A percentile compares a stretch with the other conserved stretches of the same genome.
Conservation (phyloP, 2,329 filamentous ascomycete genomes). For the Colletotrichum salicis region DNA sequence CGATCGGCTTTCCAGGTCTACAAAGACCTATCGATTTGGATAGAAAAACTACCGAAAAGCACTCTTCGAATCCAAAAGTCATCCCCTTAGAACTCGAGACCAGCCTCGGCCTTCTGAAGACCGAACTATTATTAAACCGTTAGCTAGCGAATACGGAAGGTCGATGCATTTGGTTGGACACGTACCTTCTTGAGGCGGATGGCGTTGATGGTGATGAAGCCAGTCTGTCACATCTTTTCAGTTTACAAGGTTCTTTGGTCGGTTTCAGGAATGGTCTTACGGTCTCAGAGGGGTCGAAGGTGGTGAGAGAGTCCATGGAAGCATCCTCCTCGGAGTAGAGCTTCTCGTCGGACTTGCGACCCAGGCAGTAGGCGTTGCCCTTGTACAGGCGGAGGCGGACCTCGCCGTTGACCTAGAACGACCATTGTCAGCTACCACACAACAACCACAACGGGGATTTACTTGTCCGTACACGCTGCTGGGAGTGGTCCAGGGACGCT, state of each 20-base stretch:
- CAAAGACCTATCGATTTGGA: neutral
- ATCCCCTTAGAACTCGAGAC: slow-evolving; percentile 35
- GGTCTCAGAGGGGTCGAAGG: slow-evolving; percentile 54
- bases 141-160: neutral
- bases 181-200: slow-evolving; percentile 68
- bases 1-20: neutral
- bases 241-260: neutral
- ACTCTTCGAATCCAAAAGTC: neutral
- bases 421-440: neutral
- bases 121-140: slow-evolving; percentile 50
- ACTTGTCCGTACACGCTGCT: slow-evolving; percentile 7
- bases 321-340: slow-evolving; percentile 62
- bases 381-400: slow-evolving; percentile 49
- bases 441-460: neutral
- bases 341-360: slow-evolving; percentile 58
- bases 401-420: slow-evolving; percentile 36
- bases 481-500: slow-evolving; percentile 32
- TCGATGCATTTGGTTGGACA: neutral
- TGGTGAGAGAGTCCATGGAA: slow-evolving; percentile 61
- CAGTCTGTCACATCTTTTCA: slow-evolving; percentile 37
- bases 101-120: slow-evolving; percentile 50
- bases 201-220: slow-evolving; percentile 76
- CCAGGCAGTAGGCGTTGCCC: slow-evolving; percentile 57
- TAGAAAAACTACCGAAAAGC: neutral
- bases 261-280: slow-evolving; percentile 1